Evolutionary conservation across 2,329 filamentous ascomycete species (phyloP), one percentile per base, ranked within the genome.

Genomic region (Diplodia sapinea): DNA sequence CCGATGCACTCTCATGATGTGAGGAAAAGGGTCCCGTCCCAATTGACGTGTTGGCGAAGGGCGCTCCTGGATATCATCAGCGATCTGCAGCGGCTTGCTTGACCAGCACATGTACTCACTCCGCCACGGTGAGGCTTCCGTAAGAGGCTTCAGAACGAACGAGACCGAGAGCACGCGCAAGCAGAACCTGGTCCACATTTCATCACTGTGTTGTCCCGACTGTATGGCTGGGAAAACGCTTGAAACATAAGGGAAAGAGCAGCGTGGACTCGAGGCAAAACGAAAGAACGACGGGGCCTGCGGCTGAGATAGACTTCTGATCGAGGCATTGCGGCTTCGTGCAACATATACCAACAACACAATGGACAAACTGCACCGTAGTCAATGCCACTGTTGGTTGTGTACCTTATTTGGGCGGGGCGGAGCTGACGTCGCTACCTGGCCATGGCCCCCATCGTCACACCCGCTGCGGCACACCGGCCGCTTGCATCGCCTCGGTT

Each of bases 111-210:
- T 49, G 38, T 1, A 51, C 59, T 63, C 43, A 63, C 59, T 51
- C 43, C 59, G 59, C 59, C 59, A 51, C 59, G 59, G n/a, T 13
- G 47, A 38, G 20, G 59, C 59, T 63, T 51, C 50, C 29, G 62
- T n/a, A 63, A 67, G 29, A 59, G 57, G 38, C 67, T 56, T 31
- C 43, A 65, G 17, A 40, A 40, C 11, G 23, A 47, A 23, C 8
- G 68, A 69, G 65, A 71, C 71, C 57, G 71, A 72, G 71, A 70
- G 70, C 64, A 74, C 69, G 56, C 71, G 70, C 68, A 75, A 69
- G 70, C 72, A 68, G 67, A 68, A 70, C 72, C 73, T 76, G 73
- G 75, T 72, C 76, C 72, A 76, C 77, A 79, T 79, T 64, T 77
- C 76, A 78, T 77, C 70, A 66, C 75, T 50, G 9, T 36, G 64